phyloP scores from a whole-genome alignment of 1,284 basidiomycete species.

The Earliella scabrosa region DNA sequence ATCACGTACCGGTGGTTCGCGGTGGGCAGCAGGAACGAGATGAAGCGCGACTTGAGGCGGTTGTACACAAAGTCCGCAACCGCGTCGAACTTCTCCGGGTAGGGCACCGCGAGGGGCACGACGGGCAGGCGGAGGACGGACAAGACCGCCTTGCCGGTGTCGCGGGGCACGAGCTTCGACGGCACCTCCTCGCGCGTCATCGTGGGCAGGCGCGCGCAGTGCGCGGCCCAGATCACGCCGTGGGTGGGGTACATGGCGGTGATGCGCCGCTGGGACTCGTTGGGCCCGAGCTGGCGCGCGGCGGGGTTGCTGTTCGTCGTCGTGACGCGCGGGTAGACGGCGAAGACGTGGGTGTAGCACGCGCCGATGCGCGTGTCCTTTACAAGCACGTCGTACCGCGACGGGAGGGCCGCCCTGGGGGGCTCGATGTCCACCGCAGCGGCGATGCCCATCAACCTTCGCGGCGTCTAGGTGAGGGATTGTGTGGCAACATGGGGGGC shows the following conservation, averaged over 20 bases:
- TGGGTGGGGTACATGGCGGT: slow-evolving; percentile 27
- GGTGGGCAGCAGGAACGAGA: slow-evolving; percentile 1
- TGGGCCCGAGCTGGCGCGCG: background rate
- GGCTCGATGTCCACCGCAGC: slow-evolving; percentile 17
- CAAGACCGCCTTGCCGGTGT: background rate
- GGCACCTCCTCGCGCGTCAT: slow-evolving; percentile 12
- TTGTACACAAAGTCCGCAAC: slow-evolving; percentile 24
- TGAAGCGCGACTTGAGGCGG: slow-evolving; percentile 11
- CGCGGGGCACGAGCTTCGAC: background rate
- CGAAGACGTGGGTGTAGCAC: slow-evolving; percentile 28
- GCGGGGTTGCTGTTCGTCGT: background rate
- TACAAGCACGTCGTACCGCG: slow-evolving; percentile 22
- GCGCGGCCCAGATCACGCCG: slow-evolving; percentile 24
- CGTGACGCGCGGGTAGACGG: slow-evolving; percentile 14
- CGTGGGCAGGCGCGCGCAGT: slow-evolving; percentile 24
- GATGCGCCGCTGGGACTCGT: slow-evolving; percentile 11
- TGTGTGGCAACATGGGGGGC: background rate
- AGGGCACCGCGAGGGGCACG: slow-evolving; percentile 24
- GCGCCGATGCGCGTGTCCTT: slow-evolving; percentile 22
- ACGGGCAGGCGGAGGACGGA: slow-evolving; percentile 22
- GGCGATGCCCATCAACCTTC: slow-evolving; percentile 15
- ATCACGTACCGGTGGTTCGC: background rate
- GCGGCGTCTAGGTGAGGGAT: background rate
- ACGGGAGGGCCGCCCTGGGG: slow-evolving; percentile 17
- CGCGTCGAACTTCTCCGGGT: slow-evolving; percentile 16